Base-by-base conservation (phyloP, 306 rosid genomes). In the Vigna unguiculata region DNA sequence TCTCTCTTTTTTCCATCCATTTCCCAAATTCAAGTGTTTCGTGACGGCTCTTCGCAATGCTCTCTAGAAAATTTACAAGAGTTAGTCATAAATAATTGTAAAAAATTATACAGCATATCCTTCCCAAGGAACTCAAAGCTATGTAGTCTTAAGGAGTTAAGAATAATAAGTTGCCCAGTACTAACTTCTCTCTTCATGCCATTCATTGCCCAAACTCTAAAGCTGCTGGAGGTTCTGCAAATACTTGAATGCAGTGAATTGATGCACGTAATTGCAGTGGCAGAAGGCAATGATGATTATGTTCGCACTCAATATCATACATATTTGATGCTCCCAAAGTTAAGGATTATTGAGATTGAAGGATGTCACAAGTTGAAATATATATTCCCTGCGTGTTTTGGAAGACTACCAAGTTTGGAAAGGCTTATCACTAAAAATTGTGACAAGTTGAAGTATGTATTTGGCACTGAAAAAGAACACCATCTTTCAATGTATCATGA, bases 41-140 rank as follows among this genome's bases (percentile, higher is more conserved):
- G 30, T 25, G 30, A 25, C 4, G 4, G 30, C 4, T 0, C 64
- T 78, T 70, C 65, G 0, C 63, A 6, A 20, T 59, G 77, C 43
- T 34, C 63, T 78, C 77, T 78, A 1, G 24, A 49, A 51, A 78
- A 60, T 20, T 34, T 78, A 43, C 20, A 59, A 69, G 71, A 69
- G 40, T 4, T 78, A 19, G 1, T 7, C 7, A 57, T 78, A 57
- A 15, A 19, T 7, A 0, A 46, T 69, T 78, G 82, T 58, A 6
- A 0, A 2, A 51, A 57, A 34, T 53, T 78, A 10, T 15, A 8
- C 40, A 78, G 19, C 76, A 78, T 78, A 58, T 69, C 76, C 2
- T 78, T 78, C 46, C 76, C 82, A 34, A 58, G 43, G n/a, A 59
- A 55, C 15, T 16, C 69, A 47, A 78, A 78, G 19, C 28, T 78